phyloP scores from a whole-genome alignment of 768 basidiomycete genomes.

The Lactarius sanguifluus region DNA sequence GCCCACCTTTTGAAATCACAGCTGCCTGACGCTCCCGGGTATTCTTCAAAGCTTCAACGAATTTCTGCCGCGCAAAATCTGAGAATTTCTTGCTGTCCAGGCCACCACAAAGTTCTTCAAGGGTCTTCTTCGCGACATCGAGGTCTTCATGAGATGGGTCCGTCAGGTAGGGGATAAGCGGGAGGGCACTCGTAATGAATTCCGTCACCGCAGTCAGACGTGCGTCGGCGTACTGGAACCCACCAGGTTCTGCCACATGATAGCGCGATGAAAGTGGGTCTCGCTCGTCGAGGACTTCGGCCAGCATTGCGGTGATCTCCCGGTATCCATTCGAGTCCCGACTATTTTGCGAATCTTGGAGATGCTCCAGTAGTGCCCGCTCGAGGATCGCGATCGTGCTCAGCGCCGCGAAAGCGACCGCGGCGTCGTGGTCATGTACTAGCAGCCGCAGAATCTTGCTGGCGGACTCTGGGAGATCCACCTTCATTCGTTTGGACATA shows the following conservation, averaged over 20 bases:
- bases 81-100: slow-evolving; percentile 2
- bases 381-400: slow-evolving; percentile 4
- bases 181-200: slow-evolving; percentile 7
- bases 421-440: slow-evolving; percentile 3
- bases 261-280: not conserved
- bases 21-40: not conserved
- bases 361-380: not conserved
- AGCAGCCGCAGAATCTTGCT: slow-evolving; percentile 1
- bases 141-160: slow-evolving; percentile 12
- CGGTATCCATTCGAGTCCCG: not conserved
- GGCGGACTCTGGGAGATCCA: not conserved
- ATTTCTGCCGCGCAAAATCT: not conserved
- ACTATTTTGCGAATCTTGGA: not conserved
- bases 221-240: not conserved
- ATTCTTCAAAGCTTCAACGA: not conserved
- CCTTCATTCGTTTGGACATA: not conserved
- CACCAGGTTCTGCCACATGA: not conserved
- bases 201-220: slow-evolving; percentile 7
- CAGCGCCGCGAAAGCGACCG: slow-evolving; percentile 13
- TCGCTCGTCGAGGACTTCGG: not conserved
- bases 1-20: not conserved
- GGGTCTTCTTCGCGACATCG: not conserved
- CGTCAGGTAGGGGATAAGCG: not conserved
- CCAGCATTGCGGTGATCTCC: not conserved
- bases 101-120: slow-evolving; percentile 10